Base-by-base conservation (phyloP, 129 eudicot species). In the Smallanthus sonchifolius region DNA sequence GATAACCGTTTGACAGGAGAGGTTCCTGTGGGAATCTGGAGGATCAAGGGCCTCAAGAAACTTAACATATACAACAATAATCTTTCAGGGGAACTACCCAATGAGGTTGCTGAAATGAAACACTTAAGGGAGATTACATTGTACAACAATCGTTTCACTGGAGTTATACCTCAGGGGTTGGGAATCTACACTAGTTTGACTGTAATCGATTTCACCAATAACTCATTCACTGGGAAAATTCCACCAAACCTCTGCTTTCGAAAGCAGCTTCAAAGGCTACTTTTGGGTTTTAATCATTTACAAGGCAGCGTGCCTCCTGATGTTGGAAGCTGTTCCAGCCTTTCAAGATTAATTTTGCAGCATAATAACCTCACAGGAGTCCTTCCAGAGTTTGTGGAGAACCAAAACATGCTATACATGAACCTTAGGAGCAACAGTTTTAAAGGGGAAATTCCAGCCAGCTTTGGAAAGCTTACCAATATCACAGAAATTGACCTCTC, bases 201-300 rank as follows among this genome's bases (percentile, higher is more conserved):
- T 24, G 49, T 38, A 48, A 68, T 92, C 13, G 98, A 92, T 44
- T 75, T 92, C 86, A 89, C 92, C 11, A 79, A 79, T 59, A 92
- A 92, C 79, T 74, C 78, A 15, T 92, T 92, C 83, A 80, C 79
- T 17, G 98, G 98, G 7, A 76, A 79, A 34, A 86, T 92, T 60
- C 98, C 98, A 14, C 89, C 92, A 30, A 71, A 80, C 66, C 84
- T 92, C 72, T 92, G 98, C 82, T 87, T 78, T 49, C 32, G 84
- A 24, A 87, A 87, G 80, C 80, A 84, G 34, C 72, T 92, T 57
- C 76, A 59, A 79, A 83, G 70, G 75, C 86, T 92, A 24, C 75
- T 75, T 57, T 39, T 92, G 78, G 95, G 96, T 54, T 72, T 44
- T n/a, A 92, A 92, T 73, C 34, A 38, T 61, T 81, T 92, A 34